These are phyloP conservation scores for Aulographum hederae DNA, from an alignment of 2,329 filamentous ascomycete genomes.

Conservation along the genomic window DNA sequence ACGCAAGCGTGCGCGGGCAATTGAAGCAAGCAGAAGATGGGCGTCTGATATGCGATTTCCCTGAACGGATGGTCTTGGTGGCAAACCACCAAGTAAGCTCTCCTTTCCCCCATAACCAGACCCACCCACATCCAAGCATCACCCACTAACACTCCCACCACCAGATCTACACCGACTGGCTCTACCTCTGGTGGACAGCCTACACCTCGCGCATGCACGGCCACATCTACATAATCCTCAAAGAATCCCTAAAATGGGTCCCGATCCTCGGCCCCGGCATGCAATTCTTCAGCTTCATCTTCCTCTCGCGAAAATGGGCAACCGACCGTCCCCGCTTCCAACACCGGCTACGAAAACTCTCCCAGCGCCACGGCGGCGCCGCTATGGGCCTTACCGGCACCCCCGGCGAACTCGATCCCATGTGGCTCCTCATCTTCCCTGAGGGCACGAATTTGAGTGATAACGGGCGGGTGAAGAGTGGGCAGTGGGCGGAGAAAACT, in stretches of 20 bases:
- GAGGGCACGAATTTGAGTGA: conserved; percentile 68
- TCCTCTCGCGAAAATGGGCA: conserved; percentile 81
- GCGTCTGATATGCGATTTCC: conserved; percentile 56
- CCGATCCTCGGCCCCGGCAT: conserved; percentile 70
- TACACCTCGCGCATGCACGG: conserved; percentile 69
- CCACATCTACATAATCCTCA: conserved; percentile 77
- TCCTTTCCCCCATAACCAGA: no score
- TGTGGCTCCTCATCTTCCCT: conserved; percentile 81
- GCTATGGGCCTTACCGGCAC: conserved; percentile 13
- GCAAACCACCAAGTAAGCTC: conserved; percentile 60
- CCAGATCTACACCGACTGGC: conserved; percentile 70
- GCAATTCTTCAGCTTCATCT: conserved; percentile 79
- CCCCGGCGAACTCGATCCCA: conserved; percentile 39
- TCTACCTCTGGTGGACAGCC: conserved; percentile 85
- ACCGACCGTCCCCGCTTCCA: conserved; percentile 58
- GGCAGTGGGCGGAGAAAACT: conserved; percentile 59
- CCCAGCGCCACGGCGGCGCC: conserved; percentile 23
- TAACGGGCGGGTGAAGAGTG: conserved; percentile 54
- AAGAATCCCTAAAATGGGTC: conserved; percentile 68
- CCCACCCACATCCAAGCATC: not conserved
- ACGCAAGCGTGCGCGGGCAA: conserved; percentile 60
- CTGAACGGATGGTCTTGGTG: conserved; percentile 62
- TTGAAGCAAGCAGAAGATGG: conserved; percentile 51
- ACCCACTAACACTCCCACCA: not conserved
- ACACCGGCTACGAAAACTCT: conserved; percentile 56